Base-by-base conservation (phyloP, 2,329 filamentous ascomycete species). In the Alternaria incomplexa region DNA sequence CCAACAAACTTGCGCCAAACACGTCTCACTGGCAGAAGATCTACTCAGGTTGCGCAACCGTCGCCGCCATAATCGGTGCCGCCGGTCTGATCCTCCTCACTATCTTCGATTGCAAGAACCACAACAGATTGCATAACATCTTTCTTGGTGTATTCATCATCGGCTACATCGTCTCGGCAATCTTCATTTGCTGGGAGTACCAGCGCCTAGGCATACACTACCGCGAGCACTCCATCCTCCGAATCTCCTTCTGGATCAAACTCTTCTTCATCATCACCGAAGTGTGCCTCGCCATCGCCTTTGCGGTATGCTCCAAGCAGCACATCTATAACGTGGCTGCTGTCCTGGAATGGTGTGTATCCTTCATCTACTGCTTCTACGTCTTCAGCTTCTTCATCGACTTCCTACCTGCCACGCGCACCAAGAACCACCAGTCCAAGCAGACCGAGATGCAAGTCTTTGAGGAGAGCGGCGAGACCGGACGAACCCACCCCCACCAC, bases 141-240 rank as follows among this genome's bases (percentile, higher is more conserved):
- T 97, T 97, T 81, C 82, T 99, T 36, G 81, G 87, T 1, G 80
- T 97, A 55, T 99, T 99, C 79, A 93, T 97, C 54, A 89, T 80
- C 13, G 96, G 93, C 32, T 98, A 97, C 79, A 83, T 97, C 57
- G 77, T 97, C 58, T 93, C 90, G 5, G 94, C 95, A 59, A 86
- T 97, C 70, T 95, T 94, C 80, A 91, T 95, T 68, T 97, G 94
- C 83, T 89, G 88, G 83, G 93, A 97, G 79, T 97, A 97, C 79
- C 91, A 96, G 74, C 89, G 92, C 3, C 86, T 98, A 1, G 93
- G 93, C 25, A 89, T 91, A 56, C 90, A 91, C 77, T 92, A 94
- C 83, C 90, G 90, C 66, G 83, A 93, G 63, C 88, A 95, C 80
- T 87, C 85, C 58, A 83, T 96, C 68, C 87, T 99, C 11, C 87